phyloP scores from a whole-genome alignment of 768 basidiomycete genomes.

The Auricularia heimuer region DNA sequence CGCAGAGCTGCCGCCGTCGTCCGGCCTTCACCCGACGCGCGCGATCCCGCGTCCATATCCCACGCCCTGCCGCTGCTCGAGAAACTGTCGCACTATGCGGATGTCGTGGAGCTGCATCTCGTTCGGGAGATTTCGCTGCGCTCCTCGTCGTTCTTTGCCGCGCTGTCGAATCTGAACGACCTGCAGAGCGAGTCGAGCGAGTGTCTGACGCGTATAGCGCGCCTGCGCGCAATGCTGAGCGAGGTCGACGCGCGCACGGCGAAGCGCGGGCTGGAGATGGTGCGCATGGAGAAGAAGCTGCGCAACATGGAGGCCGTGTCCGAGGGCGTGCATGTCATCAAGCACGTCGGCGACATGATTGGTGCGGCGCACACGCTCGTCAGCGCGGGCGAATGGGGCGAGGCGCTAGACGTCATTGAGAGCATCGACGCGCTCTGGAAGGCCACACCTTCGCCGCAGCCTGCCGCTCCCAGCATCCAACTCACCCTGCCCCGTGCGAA shows the following conservation, averaged over 20 bases:
- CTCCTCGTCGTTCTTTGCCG: slow-evolving; percentile 91
- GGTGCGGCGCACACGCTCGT: slow-evolving; percentile 64
- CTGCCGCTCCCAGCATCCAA: slow-evolving; percentile 12
- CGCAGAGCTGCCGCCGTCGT: slow-evolving; percentile 36
- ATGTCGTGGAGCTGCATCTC: slow-evolving; percentile 90
- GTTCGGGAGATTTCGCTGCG: slow-evolving; percentile 85
- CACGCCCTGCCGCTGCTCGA: slow-evolving; percentile 72
- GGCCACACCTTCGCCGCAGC: background rate
- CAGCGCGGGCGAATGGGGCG: slow-evolving; percentile 79
- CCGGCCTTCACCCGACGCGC: slow-evolving; percentile 23
- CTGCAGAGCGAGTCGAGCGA: slow-evolving; percentile 81
- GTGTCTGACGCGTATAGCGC: slow-evolving; percentile 66
- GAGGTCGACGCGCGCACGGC: slow-evolving; percentile 73
- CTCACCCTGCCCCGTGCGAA: slow-evolving; percentile 6
- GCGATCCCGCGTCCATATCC: slow-evolving; percentile 53
- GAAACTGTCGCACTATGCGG: slow-evolving; percentile 83
- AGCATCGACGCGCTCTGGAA: slow-evolving; percentile 54
- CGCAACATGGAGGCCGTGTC: slow-evolving; percentile 49
- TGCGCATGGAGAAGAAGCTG: slow-evolving; percentile 53
- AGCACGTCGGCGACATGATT: slow-evolving; percentile 68
- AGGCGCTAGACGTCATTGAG: slow-evolving; percentile 69
- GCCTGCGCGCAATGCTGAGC: slow-evolving; percentile 58
- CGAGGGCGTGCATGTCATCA: slow-evolving; percentile 53
- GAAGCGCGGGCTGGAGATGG: slow-evolving; percentile 66
- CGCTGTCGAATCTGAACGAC: slow-evolving; percentile 86